Evolutionary conservation across 805 yeast genomes (phyloP).

Genomic region (Wickerhamiella azyma): DNA sequence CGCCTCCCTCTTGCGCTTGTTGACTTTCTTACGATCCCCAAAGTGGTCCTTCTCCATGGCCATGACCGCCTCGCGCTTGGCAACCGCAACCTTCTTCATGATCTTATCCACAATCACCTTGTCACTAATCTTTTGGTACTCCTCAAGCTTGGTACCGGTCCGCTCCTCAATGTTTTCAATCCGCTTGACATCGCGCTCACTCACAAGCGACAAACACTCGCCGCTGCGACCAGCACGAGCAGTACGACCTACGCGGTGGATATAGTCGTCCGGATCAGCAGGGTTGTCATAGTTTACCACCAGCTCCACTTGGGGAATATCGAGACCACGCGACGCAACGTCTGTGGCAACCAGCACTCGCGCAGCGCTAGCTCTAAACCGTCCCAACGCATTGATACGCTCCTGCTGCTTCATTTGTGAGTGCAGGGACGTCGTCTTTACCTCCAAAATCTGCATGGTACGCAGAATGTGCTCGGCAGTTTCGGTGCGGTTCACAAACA

Average conservation of each 20-base stretch:
- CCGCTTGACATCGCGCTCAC: slow-evolving; percentile 74
- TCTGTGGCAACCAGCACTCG: slow-evolving; percentile 88
- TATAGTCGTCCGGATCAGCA: slow-evolving; percentile 89
- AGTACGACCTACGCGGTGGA: slow-evolving; percentile 96
- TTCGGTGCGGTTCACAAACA: slow-evolving; percentile 80
- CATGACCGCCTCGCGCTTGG: slow-evolving; percentile 81
- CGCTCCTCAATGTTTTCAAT: slow-evolving; percentile 78
- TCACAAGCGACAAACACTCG: slow-evolving; percentile 64
- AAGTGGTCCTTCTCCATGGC: slow-evolving; percentile 87
- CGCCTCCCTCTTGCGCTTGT: slow-evolving; percentile 29
- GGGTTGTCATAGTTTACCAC: slow-evolving; percentile 90
- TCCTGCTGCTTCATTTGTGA: slow-evolving; percentile 91
- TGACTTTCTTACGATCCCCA: slow-evolving; percentile 54
- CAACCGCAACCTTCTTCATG: slow-evolving; percentile 55
- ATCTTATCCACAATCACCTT: slow-evolving; percentile 62
- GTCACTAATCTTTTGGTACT: slow-evolving; percentile 58
- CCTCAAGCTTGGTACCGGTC: slow-evolving; percentile 65
- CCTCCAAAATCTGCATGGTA: slow-evolving; percentile 55
- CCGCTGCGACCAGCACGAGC: slow-evolving; percentile 95
- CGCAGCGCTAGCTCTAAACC: slow-evolving; percentile 92
- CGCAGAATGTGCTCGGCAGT: slow-evolving; percentile 83
- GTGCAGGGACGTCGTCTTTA: slow-evolving; percentile 79
- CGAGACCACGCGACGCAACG: slow-evolving; percentile 94
- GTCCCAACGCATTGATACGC: slow-evolving; percentile 77
- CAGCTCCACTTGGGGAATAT: slow-evolving; percentile 82